phyloP scores from a whole-genome alignment of 176 grass and related monocot genomes.

The Oryza meridionalis region DNA sequence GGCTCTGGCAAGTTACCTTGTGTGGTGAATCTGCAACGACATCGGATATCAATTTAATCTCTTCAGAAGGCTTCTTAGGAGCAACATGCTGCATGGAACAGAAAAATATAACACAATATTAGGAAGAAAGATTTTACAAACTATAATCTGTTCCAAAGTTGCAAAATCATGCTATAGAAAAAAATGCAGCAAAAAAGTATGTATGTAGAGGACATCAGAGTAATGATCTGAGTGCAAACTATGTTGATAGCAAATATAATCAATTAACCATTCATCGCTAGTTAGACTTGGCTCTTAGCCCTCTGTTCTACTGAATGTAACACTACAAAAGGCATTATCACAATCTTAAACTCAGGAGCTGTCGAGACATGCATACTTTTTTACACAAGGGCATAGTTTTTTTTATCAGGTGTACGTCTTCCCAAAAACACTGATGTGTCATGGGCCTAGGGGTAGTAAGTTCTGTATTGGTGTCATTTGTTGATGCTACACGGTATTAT shows the following conservation, averaged over 20 bases:
- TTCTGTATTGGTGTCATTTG: background rate
- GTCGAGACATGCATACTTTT: background rate
- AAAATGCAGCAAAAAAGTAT: background rate
- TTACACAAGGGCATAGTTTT: background rate
- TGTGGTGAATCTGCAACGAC: constrained; percentile 83
- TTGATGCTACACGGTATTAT: background rate
- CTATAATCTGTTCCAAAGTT: constrained; percentile 18
- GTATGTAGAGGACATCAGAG: background rate
- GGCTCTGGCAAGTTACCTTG: constrained; percentile 66
- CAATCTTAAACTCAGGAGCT: background rate
- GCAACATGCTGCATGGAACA: constrained; percentile 65
- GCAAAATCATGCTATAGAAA: constrained; percentile 15
- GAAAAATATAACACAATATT: constrained; percentile 38
- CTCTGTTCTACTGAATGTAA: constrained; percentile 2
- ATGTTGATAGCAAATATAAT: background rate
- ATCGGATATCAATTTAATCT: constrained; percentile 61
- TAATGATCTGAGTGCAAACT: background rate
- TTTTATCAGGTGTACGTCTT: constrained; percentile 7
- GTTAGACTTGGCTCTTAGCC: background rate
- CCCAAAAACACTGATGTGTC: background rate
- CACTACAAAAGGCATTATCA: background rate
- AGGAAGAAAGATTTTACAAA: constrained; percentile 9
- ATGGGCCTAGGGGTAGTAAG: background rate
- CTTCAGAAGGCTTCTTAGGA: constrained; percentile 66
- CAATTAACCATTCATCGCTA: background rate